Evolutionary conservation across 129 eudicot species (phyloP).

Genomic region (Glebionis coronaria): DNA sequence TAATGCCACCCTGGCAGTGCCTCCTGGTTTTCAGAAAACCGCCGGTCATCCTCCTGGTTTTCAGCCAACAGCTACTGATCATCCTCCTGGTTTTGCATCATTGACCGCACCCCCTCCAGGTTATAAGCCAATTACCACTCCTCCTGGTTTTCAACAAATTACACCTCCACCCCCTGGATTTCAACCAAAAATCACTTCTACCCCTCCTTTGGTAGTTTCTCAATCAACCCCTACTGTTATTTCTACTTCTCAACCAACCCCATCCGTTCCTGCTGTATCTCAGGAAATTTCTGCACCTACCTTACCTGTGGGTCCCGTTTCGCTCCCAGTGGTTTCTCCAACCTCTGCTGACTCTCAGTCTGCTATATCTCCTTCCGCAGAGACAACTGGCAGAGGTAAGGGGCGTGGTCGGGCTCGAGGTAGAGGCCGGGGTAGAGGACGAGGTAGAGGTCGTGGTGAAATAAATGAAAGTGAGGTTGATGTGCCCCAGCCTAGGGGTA

Average conservation of each 20-base stretch:
- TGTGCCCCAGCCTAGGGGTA: constrained; percentile 42
- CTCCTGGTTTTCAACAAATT: constrained; percentile 31
- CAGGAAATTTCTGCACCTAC: constrained; percentile 15
- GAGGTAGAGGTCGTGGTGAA: constrained; percentile 68
- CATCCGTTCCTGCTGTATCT: constrained; percentile 22
- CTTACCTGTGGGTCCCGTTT: constrained; percentile 26
- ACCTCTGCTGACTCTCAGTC: constrained; percentile 27
- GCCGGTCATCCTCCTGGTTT: constrained; percentile 39
- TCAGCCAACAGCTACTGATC: constrained; percentile 24
- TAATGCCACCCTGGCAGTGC: constrained; percentile 22
- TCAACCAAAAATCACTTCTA: constrained; percentile 22
- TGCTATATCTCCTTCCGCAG: constrained; percentile 33
- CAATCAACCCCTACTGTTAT: constrained; percentile 12
- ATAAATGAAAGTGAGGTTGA: constrained; percentile 37
- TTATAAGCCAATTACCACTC: constrained; percentile 24
- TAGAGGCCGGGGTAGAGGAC: constrained; percentile 47
- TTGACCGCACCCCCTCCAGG: constrained; percentile 31
- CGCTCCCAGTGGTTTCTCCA: constrained; percentile 20
- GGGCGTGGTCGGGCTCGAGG: constrained; percentile 52
- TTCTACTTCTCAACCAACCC: constrained; percentile 18
- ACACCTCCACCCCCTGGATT: constrained; percentile 34
- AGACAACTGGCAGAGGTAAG: constrained; percentile 33
- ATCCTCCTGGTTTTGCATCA: constrained; percentile 32
- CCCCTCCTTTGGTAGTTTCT: constrained; percentile 17
- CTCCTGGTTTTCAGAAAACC: constrained; percentile 38